These are phyloP conservation scores for Mycena vitilis DNA, from an alignment of 768 basidiomycete genomes.

Conservation along the genomic window DNA sequence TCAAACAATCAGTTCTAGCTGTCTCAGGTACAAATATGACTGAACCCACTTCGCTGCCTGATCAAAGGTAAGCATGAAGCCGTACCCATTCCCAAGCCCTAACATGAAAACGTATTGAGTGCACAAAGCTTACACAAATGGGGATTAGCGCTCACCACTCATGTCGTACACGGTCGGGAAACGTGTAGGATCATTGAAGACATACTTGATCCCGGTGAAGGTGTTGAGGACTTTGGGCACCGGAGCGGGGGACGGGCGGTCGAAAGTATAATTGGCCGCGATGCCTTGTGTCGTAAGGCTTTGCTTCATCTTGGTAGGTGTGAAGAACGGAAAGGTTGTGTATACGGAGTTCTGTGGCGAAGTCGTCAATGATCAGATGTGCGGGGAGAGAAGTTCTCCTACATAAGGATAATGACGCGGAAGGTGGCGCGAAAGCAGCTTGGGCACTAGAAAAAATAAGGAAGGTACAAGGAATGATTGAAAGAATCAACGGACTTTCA, in stretches of 20 bases:
- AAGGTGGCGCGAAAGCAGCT: slow-evolving; percentile 58
- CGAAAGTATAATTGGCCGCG: slow-evolving; percentile 54
- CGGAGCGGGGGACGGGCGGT: slow-evolving; percentile 48
- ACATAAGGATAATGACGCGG: slow-evolving; percentile 55
- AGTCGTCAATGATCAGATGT: slow-evolving; percentile 31
- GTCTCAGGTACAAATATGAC: slow-evolving; percentile 21
- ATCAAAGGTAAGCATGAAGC: slow-evolving; percentile 48
- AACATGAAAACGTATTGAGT: background rate
- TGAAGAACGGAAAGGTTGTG: slow-evolving; percentile 76
- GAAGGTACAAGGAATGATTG: background rate
- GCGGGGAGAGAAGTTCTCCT: slow-evolving; percentile 8
- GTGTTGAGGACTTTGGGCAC: slow-evolving; percentile 47
- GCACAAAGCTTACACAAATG: background rate
- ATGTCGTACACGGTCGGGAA: slow-evolving; percentile 49
- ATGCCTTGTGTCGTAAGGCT: slow-evolving; percentile 54
- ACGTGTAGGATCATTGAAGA: slow-evolving; percentile 43
- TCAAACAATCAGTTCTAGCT: slow-evolving; percentile 22
- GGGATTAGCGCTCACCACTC: slow-evolving; percentile 18
- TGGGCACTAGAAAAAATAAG: slow-evolving; percentile 47
- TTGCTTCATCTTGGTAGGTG: slow-evolving; percentile 57
- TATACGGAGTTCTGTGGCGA: slow-evolving; percentile 58
- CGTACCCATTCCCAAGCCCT: slow-evolving; percentile 43
- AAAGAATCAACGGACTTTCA: slow-evolving; percentile 41
- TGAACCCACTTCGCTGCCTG: slow-evolving; percentile 36
- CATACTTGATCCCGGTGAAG: slow-evolving; percentile 45